Evolutionary conservation across 2,329 filamentous ascomycete species (phyloP), one percentile per base, ranked within the genome.

Genomic region (Monilinia polystroma): DNA sequence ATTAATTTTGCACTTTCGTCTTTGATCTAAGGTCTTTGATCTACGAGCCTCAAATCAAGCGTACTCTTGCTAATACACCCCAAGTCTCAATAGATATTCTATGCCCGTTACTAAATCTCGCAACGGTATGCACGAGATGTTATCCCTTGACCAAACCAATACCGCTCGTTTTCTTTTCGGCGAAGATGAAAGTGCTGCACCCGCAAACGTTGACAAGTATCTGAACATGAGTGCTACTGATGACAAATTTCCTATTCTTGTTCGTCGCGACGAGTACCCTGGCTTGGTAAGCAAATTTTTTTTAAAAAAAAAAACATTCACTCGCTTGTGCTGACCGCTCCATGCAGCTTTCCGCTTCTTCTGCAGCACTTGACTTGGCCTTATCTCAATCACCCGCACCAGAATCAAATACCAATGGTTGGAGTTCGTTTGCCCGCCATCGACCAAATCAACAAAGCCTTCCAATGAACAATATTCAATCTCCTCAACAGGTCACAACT

Each of bases 131-230:
- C 87, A 90, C 75, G 87, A 89, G 71, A 83, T 87, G 73, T 38
- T 66, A 67, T 85, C 85, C 51, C 81, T 96, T 67, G 93, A 95
- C 69, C 89, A 91, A 72, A 92, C 92, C 74, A 93, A 95, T 79
- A 93, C 91, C 16, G 86, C 92, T 35, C 88, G 90, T 66, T 96
- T 96, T 75, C 82, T 97, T 49, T 96, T 97, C 76, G 90, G 90
- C 68, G 90, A 92, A 73, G 92, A 93, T 68, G 88, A 93, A 67
- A 77, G 79, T 67, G 72, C 77, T 12, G 70, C 76, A 66, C 76
- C 79, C 64, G 76, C 76, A 62, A 87, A 90, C 68, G 84, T 89
- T 71, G 88, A 87, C 75, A 87, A 84, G 70, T 90, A 89, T 77
- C 82, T 91, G 70, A 85, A 89, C 77, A 85, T 91, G 79, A 87